Evolutionary conservation across 192 early-diverging fungal genomes (phyloP).

Genomic region (Oehlia diaphana): DNA sequence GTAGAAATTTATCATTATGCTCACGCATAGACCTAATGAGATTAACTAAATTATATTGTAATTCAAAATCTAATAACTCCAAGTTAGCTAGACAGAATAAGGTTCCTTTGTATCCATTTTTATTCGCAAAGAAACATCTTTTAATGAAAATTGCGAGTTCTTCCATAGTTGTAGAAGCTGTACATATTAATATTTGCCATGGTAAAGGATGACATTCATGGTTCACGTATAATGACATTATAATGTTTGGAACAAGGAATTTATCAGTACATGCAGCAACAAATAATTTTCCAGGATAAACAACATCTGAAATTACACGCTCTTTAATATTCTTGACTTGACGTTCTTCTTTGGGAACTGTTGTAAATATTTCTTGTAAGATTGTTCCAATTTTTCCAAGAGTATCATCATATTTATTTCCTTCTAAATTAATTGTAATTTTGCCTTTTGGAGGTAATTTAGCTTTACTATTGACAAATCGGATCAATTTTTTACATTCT

Average conservation of each 20-base stretch:
- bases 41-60: slow-evolving; percentile 30
- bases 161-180: slow-evolving; percentile 29
- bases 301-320: slow-evolving; percentile 23
- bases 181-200: slow-evolving; percentile 29
- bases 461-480: slow-evolving; percentile 22
- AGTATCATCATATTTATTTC: neutral
- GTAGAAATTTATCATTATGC: neutral
- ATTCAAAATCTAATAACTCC: slow-evolving; percentile 29
- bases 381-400: slow-evolving; percentile 1
- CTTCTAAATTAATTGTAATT: neutral
- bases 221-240: slow-evolving; percentile 28
- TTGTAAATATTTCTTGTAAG: slow-evolving; percentile 5
- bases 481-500: slow-evolving; percentile 13
- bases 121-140: slow-evolving; percentile 29
- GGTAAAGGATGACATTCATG: slow-evolving; percentile 26
- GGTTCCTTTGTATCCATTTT: slow-evolving; percentile 13
- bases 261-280: slow-evolving; percentile 31
- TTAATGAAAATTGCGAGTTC: slow-evolving; percentile 28
- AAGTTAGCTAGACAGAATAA: slow-evolving; percentile 32
- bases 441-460: neutral
- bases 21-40: slow-evolving; percentile 7
- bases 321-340: neutral
- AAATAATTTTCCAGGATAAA: slow-evolving; percentile 26
- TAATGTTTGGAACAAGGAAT: slow-evolving; percentile 24
- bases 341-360: neutral